A percentile compares a stretch with the other conserved stretches of the same genome.
These are phyloP conservation scores for Phytophthora multivora DNA, from an alignment of 352 stramenopile species.

Conservation along the genomic window DNA sequence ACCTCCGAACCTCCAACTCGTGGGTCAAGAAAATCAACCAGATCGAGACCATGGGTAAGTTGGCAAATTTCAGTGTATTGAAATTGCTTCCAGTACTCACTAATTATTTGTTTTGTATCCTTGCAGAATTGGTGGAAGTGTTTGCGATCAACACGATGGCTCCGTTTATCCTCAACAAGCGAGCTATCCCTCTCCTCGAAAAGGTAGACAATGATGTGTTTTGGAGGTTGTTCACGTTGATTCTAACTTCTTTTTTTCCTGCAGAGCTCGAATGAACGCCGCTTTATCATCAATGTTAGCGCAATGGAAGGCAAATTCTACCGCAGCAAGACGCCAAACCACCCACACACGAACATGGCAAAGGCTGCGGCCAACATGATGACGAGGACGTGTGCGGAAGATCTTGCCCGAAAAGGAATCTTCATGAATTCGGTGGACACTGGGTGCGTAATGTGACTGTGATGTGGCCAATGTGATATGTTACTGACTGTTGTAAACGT, in stretches of 20 bases:
- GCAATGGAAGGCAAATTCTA: constrained; percentile 98
- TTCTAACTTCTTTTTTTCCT: constrained; percentile 7
- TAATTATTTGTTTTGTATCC: constrained; percentile 2
- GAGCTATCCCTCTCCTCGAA: constrained; percentile 62
- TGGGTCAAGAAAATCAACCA: constrained; percentile 89
- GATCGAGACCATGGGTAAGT: constrained; percentile 71
- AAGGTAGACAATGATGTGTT: constrained; percentile 35
- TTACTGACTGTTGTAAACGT: neutral
- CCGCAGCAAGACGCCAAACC: constrained; percentile 92
- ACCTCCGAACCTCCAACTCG: constrained; percentile 92
- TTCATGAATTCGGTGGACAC: constrained; percentile 97
- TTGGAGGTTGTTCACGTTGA: neutral
- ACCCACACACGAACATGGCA: constrained; percentile 97
- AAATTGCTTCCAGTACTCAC: neutral
- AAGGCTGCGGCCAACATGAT: constrained; percentile 98
- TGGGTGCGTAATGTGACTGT: neutral
- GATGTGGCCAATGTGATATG: neutral
- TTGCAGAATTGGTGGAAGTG: constrained; percentile 74
- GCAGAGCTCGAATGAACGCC: constrained; percentile 50
- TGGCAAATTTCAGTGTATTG: neutral
- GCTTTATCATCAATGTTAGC: constrained; percentile 94
- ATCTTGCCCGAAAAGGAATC: constrained; percentile 88
- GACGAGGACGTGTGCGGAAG: constrained; percentile 90
- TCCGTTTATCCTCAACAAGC: constrained; percentile 94
- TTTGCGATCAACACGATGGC: constrained; percentile 94